These are phyloP conservation scores for Bromus sterilis DNA, from an alignment of 176 grass and related monocot species.

Conservation along the genomic window DNA sequence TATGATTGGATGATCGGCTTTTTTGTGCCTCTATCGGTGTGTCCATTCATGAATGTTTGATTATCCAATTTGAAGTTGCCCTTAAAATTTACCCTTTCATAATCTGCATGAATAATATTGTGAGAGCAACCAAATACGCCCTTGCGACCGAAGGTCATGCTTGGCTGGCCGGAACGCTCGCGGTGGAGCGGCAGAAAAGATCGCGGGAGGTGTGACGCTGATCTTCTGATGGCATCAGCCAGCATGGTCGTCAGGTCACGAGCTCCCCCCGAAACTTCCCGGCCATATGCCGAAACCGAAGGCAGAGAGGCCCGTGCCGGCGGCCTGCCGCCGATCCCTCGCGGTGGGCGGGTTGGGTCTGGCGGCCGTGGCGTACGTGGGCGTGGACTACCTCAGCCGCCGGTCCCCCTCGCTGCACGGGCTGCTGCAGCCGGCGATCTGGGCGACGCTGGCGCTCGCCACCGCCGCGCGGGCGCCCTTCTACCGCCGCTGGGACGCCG, in stretches of 20 bases:
- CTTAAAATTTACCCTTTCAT: too few relatives aligned
- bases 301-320: neutral
- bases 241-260: neutral
- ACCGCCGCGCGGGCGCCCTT: conserved; percentile 50
- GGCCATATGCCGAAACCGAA: conserved; percentile 34
- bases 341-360: conserved; percentile 22
- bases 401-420: conserved; percentile 48
- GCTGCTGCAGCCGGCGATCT: conserved; percentile 64
- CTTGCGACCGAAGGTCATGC: too few relatives aligned
- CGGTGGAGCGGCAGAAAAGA: too few relatives aligned
- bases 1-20: too few relatives aligned
- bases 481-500: conserved; percentile 74
- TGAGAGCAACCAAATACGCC: too few relatives aligned
- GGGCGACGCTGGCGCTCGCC: conserved; percentile 54
- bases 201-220: too few relatives aligned
- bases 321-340: neutral
- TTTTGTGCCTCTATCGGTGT: too few relatives aligned
- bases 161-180: too few relatives aligned
- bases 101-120: too few relatives aligned
- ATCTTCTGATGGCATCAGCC: too few relatives aligned
- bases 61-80: too few relatives aligned
- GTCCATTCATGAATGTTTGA: too few relatives aligned
- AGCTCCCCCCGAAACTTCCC: neutral
- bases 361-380: conserved; percentile 56
- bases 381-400: conserved; percentile 58